Conservation (phyloP, 169 alveolate genomes). For the Eimeria praecox region DNA sequence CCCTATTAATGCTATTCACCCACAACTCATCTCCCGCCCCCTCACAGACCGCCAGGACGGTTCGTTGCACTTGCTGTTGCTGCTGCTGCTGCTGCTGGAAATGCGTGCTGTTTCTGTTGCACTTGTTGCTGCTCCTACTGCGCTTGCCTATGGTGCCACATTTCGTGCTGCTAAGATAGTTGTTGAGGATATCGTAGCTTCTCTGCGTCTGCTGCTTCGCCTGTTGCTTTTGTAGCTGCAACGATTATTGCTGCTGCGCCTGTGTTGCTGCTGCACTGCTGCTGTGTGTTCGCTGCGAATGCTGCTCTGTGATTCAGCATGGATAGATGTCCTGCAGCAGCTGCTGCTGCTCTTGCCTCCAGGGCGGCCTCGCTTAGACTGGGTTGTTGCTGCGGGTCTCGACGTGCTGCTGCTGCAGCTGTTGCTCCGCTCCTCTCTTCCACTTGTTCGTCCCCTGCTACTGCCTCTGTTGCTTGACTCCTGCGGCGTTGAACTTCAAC, state of each 20-base stretch:
- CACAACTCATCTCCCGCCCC: constrained; percentile 42
- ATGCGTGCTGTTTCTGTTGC: background rate
- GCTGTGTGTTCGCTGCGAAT: constrained; percentile 41
- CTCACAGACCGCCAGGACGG: constrained; percentile 66
- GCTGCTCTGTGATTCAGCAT: constrained; percentile 27
- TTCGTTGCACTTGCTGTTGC: constrained; percentile 27
- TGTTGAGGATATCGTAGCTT: background rate
- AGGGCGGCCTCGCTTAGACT: constrained; percentile 32
- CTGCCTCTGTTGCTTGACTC: constrained; percentile 71
- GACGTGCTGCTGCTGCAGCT: constrained; percentile 74
- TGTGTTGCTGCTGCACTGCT: constrained; percentile 8
- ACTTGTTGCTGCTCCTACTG: background rate
- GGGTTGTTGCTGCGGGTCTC: constrained; percentile 54
- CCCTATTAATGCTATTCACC: background rate
- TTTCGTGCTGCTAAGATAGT: background rate
- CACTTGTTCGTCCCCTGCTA: constrained; percentile 41
- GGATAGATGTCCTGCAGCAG: constrained; percentile 76
- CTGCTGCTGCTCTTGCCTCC: constrained; percentile 73
- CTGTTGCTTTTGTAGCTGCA: background rate
- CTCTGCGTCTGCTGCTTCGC: background rate
- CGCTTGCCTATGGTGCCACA: background rate
- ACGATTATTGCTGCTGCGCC: background rate
- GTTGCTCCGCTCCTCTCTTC: constrained; percentile 47
- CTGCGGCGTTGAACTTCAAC: constrained; percentile 49
- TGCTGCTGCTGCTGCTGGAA: constrained; percentile 24